Base-by-base conservation (phyloP, 495 filamentous ascomycete genomes). In the Lophium mytilinum region DNA sequence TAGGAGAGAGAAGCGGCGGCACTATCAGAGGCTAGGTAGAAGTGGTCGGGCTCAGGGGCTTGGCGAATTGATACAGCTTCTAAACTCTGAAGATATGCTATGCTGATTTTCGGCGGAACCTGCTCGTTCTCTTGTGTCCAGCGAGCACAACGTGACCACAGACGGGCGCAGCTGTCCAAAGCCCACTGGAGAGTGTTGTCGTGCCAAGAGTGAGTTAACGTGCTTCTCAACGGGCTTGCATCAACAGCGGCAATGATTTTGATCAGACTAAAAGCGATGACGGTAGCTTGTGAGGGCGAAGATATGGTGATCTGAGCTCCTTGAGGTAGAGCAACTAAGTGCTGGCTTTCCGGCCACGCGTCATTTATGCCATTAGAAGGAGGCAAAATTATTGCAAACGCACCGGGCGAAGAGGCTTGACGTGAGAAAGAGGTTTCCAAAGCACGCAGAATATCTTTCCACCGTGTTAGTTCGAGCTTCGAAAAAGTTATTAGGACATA, bases 271-370 rank as follows among this genome's bases (percentile, higher is more conserved):
- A 70, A 43, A 8, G 52, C 65, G 35, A 67, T 45, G 35, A 60
- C 24, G 14, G 66, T 60, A n/a, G 68, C 67, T 12, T 68, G 56
- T 1, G 30, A 12, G 14, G 8, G 56, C n/a, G 60, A 57, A 0
- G 19, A 47, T 21, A 72, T 49, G 7, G 33, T 60, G 11, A 39
- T 55, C 45, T 72, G 69, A 37, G 55, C 66, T 17, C 53, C 63
- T 33, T 67, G 64, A 9, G 68, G 66, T 15, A 68, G 33, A 12
- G 63, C 67, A 42, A 72, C 59, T 9, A 48, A 37, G 10, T 59
- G 55, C 37, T 68, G 58, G 24, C 60, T 63, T 14, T 62, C 55
- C 0, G 66, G 65, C 68, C 68, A 70, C 12, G 71, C 47, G 19
- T 51, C 58, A 18, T 56, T 53, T 0, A 72, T 62, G 37, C 46